Conservation (phyloP, 179 eudicot species). For the Carnegiea gigantea region DNA sequence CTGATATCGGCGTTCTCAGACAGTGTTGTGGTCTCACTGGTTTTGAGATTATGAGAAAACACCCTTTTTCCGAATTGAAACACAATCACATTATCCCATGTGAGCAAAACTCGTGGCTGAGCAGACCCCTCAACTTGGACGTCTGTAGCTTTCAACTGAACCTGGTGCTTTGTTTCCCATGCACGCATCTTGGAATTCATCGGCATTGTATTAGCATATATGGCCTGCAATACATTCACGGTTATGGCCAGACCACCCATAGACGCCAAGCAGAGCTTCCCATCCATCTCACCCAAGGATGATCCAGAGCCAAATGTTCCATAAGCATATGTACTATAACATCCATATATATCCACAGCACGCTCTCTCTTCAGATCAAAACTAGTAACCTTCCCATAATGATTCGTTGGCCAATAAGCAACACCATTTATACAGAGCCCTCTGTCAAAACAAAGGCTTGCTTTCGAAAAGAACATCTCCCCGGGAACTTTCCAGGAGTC, state of each 20-base stretch:
- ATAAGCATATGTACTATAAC: not conserved
- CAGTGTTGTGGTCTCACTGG: conserved; percentile 15
- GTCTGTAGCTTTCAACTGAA: not conserved
- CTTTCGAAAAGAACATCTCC: conserved; percentile 42
- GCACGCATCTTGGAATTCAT: not conserved
- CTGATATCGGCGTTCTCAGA: not conserved
- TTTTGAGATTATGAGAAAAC: conserved; percentile 15
- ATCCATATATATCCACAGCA: not conserved
- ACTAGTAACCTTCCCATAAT: conserved; percentile 6
- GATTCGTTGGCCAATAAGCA: conserved; percentile 40
- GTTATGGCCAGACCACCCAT: not conserved
- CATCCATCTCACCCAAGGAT: conserved; percentile 17
- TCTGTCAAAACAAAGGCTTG: not conserved
- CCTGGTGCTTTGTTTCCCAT: not conserved
- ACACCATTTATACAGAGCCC: conserved; percentile 37
- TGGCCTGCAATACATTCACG: not conserved
- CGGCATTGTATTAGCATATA: conserved; percentile 25
- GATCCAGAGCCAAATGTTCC: not conserved
- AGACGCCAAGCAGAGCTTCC: conserved; percentile 18
- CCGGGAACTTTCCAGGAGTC: conserved; percentile 51
- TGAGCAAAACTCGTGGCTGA: conserved; percentile 4
- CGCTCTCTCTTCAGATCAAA: conserved; percentile 26
- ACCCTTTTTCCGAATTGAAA: conserved; percentile 1
- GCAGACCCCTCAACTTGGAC: not conserved
- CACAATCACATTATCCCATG: conserved; percentile 18